These are phyloP conservation scores for Orbilia ellipsospora DNA, from an alignment of 2,329 filamentous ascomycete genomes.

Conservation along the genomic window DNA sequence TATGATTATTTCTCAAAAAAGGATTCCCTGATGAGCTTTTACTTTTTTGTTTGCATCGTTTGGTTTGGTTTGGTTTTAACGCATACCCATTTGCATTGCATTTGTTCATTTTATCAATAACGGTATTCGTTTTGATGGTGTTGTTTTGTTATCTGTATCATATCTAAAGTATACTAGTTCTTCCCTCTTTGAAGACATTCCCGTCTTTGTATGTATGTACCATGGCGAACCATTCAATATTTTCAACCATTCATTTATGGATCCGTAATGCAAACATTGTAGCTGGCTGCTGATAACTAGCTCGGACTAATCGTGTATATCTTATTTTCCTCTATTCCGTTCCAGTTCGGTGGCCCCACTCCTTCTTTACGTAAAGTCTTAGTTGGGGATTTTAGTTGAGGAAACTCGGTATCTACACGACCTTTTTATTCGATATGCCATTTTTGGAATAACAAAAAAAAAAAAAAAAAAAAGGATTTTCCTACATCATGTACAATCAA, in stretches of 20 bases:
- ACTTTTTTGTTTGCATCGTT: conserved; percentile 1
- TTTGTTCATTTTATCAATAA: conserved; percentile 4
- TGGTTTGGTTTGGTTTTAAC: background rate
- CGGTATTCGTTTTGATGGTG: background rate
- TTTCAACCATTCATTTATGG: background rate
- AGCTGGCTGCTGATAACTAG: background rate
- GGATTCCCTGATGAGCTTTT: conserved; percentile 11
- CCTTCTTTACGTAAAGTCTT: conserved; percentile 48
- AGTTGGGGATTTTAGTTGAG: conserved; percentile 50
- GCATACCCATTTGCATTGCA: background rate
- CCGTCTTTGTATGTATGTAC: background rate
- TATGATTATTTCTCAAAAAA: conserved; percentile 17
- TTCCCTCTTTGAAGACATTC: no score
- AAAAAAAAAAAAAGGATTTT: no score
- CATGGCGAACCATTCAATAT: background rate
- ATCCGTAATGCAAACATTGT: background rate
- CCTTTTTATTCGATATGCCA: background rate
- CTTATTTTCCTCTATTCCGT: background rate
- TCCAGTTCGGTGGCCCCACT: background rate
- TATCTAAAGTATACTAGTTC: no score
- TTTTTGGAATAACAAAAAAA: no score
- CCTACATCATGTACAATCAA: no score
- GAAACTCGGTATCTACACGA: conserved; percentile 24
- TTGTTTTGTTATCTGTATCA: background rate
- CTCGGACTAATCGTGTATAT: background rate